Percentiles rank a stretch among this genome's conserved stretches.
These are phyloP conservation scores for Carallia pectinifolia DNA, from an alignment of 345 rosid species.

Conservation along the genomic window DNA sequence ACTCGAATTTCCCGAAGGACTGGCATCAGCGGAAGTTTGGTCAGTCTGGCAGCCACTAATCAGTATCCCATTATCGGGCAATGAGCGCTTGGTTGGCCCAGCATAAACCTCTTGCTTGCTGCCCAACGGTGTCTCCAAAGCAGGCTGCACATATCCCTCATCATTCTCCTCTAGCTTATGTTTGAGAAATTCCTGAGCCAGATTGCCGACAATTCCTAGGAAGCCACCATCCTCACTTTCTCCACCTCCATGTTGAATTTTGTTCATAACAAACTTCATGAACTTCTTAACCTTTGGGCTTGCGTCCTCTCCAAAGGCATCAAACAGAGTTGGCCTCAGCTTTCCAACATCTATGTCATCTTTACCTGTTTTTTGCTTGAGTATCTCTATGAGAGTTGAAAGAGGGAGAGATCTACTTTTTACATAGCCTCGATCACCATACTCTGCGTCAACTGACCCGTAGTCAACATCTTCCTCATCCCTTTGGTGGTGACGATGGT, in stretches of 20 bases:
- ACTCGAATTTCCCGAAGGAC: conserved; percentile 59
- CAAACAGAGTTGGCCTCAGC: conserved; percentile 79
- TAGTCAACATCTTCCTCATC: conserved; percentile 41
- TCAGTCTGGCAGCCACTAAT: conserved; percentile 90
- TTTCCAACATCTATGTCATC: conserved; percentile 76
- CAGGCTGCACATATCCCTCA: conserved; percentile 67
- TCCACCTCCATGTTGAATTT: conserved; percentile 43
- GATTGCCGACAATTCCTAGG: conserved; percentile 71
- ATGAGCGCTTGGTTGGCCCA: conserved; percentile 54
- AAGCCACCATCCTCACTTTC: conserved; percentile 58
- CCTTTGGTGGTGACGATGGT: conserved; percentile 24
- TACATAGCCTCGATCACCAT: conserved; percentile 41
- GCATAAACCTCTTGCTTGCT: conserved; percentile 81
- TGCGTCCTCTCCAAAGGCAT: conserved; percentile 82
- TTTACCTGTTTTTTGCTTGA: conserved; percentile 83
- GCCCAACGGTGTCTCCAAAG: conserved; percentile 61
- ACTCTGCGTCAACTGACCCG: conserved; percentile 35
- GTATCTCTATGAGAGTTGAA: conserved; percentile 76
- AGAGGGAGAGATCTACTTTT: conserved; percentile 77
- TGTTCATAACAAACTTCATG: conserved; percentile 73
- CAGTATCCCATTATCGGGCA: conserved; percentile 76
- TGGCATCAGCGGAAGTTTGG: conserved; percentile 97
- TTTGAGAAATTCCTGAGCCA: conserved; percentile 84
- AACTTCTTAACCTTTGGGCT: conserved; percentile 95
- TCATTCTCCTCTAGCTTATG: conserved; percentile 66